Evolutionary conservation across 106 monocot species (phyloP), one percentile per base, ranked within the genome.

Genomic region (Dioscorea dumetorum): DNA sequence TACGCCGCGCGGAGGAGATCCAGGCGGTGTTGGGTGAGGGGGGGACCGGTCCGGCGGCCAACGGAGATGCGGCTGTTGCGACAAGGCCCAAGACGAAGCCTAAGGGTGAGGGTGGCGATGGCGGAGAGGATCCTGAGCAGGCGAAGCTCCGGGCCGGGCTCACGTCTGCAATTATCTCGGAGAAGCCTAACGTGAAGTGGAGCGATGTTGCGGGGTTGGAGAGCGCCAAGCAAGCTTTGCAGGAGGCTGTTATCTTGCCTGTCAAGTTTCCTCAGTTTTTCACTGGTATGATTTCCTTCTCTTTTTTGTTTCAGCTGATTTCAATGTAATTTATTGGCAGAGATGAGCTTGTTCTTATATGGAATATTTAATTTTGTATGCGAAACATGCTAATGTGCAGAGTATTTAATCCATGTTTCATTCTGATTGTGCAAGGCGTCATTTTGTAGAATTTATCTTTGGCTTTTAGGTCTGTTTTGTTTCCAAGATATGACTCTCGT

Each of bases 241-340:
- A 90, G 81, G 86, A 90, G 71, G 90, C 86, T 9, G 90, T 90
- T 8, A 90, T 90, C 48, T 76, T 90, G 49, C 90, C 90, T 5
- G 86, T 90, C 54, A 90, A 86, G 66, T 90, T 86, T 59, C 86
- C 90, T 4, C 86, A 90, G 76, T 90, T 90, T 65, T 90, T 90
- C 57, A 90, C 90, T 14, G 90, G 86, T 83, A 31, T 21, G 80
- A 32, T n/a, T n/a, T 20, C 20, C 51, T 4, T 18, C 35, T 31
- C 18, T 51, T 63, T 12, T 22, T 41, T 10, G 6, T 41, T 3
- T 41, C 41, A 41, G 41, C 41, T 41, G 41, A 41, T 41, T 41
- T 6, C 10, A 28, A 28, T 28, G 28, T 41, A 10, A 41, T 41
- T 41, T 41, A 8, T 41, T 1, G 41, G 41, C 6, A 10, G 41